phyloP scores from a whole-genome alignment of 441 rosid genomes.

The Syzygium malaccense region DNA sequence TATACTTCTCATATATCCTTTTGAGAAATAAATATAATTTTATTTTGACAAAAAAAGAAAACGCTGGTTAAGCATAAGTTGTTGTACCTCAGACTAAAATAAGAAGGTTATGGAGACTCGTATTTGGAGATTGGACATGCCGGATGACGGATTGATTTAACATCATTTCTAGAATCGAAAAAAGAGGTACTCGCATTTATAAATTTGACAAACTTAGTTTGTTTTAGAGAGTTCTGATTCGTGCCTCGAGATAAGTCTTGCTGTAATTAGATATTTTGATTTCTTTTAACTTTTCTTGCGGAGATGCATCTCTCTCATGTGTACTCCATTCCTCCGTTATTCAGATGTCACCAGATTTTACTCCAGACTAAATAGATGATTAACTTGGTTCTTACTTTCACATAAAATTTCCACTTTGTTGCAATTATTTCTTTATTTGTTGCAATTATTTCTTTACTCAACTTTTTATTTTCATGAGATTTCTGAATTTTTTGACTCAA shows the following conservation, averaged over 20 bases:
- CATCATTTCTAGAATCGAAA: neutral
- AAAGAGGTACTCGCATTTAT: fast-evolving
- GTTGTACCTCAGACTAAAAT: neutral
- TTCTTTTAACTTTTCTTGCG: neutral
- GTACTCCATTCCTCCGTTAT: neutral
- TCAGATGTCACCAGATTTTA: neutral
- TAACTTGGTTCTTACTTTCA: neutral
- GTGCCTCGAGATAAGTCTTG: neutral
- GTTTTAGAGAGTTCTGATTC: neutral
- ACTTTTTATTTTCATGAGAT: neutral
- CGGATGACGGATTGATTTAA: neutral
- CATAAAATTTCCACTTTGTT: neutral
- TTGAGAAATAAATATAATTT: too few species aligned
- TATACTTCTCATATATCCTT: too few species aligned
- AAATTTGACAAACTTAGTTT: neutral
- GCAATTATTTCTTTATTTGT: neutral
- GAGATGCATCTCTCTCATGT: neutral
- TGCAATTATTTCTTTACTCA: neutral
- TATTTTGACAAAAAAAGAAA: neutral
- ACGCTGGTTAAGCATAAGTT: neutral
- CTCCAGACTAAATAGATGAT: neutral
- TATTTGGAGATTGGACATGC: neutral
- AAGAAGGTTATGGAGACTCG: neutral
- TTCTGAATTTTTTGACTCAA: neutral
- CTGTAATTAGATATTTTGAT: neutral